These are phyloP conservation scores for Saturnispora serradocipensis DNA, from an alignment of 805 yeast species.

Conservation along the genomic window DNA sequence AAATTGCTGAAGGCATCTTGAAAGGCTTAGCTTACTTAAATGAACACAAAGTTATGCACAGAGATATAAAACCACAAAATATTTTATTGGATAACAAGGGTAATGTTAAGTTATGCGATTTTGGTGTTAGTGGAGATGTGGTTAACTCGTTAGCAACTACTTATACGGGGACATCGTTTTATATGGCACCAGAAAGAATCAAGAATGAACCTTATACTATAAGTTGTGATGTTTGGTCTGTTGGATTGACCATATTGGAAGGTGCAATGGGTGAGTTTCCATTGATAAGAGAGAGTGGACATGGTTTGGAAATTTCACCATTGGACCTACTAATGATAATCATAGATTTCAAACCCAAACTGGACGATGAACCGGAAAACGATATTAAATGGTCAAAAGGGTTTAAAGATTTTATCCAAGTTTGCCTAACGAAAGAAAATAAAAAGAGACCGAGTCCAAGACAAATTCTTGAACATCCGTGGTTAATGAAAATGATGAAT, in stretches of 20 bases:
- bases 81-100: constrained; percentile 70
- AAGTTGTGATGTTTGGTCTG: constrained; percentile 93
- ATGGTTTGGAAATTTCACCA: constrained; percentile 51
- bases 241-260: constrained; percentile 85
- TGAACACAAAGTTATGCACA: constrained; percentile 78
- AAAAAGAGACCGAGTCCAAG: constrained; percentile 82
- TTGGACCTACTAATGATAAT: constrained; percentile 79
- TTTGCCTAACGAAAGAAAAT: constrained; percentile 74
- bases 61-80: constrained; percentile 95
- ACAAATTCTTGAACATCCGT: constrained; percentile 89
- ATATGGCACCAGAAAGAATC: constrained; percentile 98
- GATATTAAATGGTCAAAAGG: constrained; percentile 75
- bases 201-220: constrained; percentile 94
- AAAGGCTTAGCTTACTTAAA: constrained; percentile 82
- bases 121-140: constrained; percentile 96
- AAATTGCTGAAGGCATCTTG: constrained; percentile 78
- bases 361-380: constrained; percentile 67
- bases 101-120: constrained; percentile 87
- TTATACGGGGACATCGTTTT: constrained; percentile 93
- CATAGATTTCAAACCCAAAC: constrained; percentile 70
- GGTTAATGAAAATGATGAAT: constrained; percentile 73
- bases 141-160: constrained; percentile 93
- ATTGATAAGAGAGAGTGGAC: constrained; percentile 32
- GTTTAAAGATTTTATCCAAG: constrained; percentile 72
- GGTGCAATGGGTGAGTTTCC: constrained; percentile 93